Evolutionary conservation across 2,329 filamentous ascomycete genomes (phyloP), one percentile per base, ranked within the genome.

Genomic region (Fusarium torulosum): DNA sequence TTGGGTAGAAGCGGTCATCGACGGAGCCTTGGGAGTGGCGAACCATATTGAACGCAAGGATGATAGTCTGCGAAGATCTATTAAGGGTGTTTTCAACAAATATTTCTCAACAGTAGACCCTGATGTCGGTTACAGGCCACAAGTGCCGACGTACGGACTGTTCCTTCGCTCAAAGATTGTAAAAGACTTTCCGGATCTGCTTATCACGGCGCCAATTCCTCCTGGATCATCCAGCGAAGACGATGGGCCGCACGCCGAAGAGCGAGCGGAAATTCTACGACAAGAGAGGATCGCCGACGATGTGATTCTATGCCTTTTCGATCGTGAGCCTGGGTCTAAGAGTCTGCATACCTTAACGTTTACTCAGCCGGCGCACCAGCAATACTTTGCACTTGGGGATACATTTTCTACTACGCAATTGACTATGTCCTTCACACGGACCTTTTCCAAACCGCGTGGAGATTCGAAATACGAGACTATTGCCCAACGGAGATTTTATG

Each of bases 341-440:
- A 23, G 17, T 15, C 27, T 49, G 17, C 37, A 21, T n/a, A 33
- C 31, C 3, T 21, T 49, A 6, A 19, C 38, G 3, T 49, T 49
- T 19, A 49, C 46, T 2, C 46, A 49, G 11, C 46, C 46, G 9
- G 33, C 46, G n/a, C 46, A 49, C 21, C 46, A 49, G 11, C 46
- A 49, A 15, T 17, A 33, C 3, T 49, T 49, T 35, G 33, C 46
- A 2, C n/a, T n/a, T n/a, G n/a, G n/a, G n/a, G n/a, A n/a, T n/a
- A n/a, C n/a, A n/a, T n/a, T n/a, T n/a, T n/a, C n/a, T n/a, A n/a
- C n/a, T n/a, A n/a, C n/a, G n/a, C n/a, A n/a, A n/a, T n/a, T n/a
- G n/a, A n/a, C n/a, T n/a, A n/a, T n/a, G n/a, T n/a, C n/a, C n/a
- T n/a, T n/a, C n/a, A n/a, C n/a, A n/a, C n/a, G n/a, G n/a, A n/a